Evolutionary conservation across 805 yeast species (phyloP).

Genomic region (Maudiozyma serrabonitensis): DNA sequence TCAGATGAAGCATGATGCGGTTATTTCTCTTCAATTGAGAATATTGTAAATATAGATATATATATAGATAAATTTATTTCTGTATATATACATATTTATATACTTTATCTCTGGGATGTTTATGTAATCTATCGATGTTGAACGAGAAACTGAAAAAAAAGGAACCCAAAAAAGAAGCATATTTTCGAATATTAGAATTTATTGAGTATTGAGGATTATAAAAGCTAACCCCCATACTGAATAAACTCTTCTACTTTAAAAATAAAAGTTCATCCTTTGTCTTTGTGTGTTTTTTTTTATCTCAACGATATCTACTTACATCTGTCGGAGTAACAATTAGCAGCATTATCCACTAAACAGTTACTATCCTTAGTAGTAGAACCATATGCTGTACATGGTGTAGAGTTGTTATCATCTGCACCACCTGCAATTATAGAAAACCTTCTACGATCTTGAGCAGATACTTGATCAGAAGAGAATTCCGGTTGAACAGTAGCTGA

Average conservation of each 20-base stretch:
- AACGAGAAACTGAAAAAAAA: too few relatives aligned
- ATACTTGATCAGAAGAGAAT: slow-evolving; percentile 37
- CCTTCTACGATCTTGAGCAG: slow-evolving; percentile 27
- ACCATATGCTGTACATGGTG: slow-evolving; percentile 26
- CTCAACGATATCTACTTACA: slow-evolving; percentile 27
- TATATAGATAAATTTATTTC: background rate
- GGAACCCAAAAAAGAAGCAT: too few relatives aligned
- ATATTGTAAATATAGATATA: background rate
- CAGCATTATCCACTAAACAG: slow-evolving; percentile 44
- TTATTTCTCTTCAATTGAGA: background rate
- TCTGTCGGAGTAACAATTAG: slow-evolving; percentile 39
- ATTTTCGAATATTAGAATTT: too few relatives aligned
- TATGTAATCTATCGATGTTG: background rate
- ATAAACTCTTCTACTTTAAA: background rate
- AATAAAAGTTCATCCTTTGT: background rate
- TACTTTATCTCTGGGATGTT: background rate
- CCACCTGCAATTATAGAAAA: slow-evolving; percentile 25
- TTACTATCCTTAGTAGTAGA: slow-evolving; percentile 26
- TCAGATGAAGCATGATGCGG: background rate
- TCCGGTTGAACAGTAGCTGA: slow-evolving; percentile 97
- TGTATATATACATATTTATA: background rate
- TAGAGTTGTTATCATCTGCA: background rate
- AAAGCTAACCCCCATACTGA: too few relatives aligned
- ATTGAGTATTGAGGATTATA: too few relatives aligned
- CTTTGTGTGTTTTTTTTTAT: background rate